Evolutionary conservation across 495 filamentous ascomycete species (phyloP).

Genomic region (Aspergillus olivimuriae): DNA sequence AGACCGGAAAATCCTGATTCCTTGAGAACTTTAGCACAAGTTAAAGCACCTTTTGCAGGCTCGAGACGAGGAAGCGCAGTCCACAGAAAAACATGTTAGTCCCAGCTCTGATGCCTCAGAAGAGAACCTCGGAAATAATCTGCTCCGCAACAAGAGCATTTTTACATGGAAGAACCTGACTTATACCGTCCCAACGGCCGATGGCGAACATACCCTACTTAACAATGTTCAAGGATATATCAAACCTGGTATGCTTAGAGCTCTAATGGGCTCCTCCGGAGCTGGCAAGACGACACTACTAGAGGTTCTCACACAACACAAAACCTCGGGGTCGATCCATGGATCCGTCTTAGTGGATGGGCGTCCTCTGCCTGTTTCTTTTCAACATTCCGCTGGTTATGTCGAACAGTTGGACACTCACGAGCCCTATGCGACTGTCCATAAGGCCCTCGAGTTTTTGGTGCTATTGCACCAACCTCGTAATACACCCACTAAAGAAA

Average conservation of each 20-base stretch:
- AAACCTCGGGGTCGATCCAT: constrained; percentile 74
- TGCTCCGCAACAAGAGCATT: not conserved
- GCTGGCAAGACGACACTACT: constrained; percentile 56
- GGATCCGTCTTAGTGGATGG: constrained; percentile 86
- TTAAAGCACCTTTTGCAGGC: constrained; percentile 7
- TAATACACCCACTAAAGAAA: constrained; percentile 43
- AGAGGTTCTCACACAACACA: constrained; percentile 33
- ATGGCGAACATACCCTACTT: constrained; percentile 42
- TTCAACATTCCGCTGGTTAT: constrained; percentile 61
- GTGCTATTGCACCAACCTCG: constrained; percentile 49
- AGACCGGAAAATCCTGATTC: constrained; percentile 18
- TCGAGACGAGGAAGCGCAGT: constrained; percentile 25
- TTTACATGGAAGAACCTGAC: constrained; percentile 3
- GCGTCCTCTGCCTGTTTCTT: constrained; percentile 47
- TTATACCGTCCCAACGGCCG: not conserved
- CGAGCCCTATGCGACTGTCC: constrained; percentile 49
- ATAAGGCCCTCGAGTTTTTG: constrained; percentile 54
- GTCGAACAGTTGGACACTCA: constrained; percentile 55
- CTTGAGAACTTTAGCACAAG: constrained; percentile 26
- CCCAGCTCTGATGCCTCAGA: not conserved
- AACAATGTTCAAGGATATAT: constrained; percentile 83
- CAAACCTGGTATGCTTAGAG: constrained; percentile 70
- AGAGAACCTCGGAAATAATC: not conserved
- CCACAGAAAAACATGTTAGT: constrained; percentile 7
- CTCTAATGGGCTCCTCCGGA: constrained; percentile 58